These are phyloP conservation scores for Gamsiella multidivaricata DNA, from an alignment of 192 early-diverging fungal genomes.

Conservation along the genomic window DNA sequence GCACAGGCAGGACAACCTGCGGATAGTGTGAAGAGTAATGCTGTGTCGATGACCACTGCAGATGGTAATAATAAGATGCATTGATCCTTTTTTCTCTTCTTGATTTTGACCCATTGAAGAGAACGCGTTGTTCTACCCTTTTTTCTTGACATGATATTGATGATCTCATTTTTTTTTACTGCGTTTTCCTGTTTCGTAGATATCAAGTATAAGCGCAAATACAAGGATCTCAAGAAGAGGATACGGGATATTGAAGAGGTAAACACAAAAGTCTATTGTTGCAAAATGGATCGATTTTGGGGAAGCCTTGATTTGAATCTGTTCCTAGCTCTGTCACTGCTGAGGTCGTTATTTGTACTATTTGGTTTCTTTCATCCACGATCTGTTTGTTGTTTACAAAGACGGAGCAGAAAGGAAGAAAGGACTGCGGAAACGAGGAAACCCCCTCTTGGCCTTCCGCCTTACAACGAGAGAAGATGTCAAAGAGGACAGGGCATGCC, in stretches of 20 bases:
- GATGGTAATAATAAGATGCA: slow-evolving; percentile 1
- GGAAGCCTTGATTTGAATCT: no score
- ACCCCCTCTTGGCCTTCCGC: no score
- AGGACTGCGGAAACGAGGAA: no score
- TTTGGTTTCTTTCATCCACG: not conserved
- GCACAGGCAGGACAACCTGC: no score
- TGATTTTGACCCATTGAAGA: not conserved
- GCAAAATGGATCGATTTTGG: no score
- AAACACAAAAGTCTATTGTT: slow-evolving; percentile 22
- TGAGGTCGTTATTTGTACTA: no score
- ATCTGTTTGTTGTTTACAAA: not conserved
- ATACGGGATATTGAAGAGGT: slow-evolving; percentile 64
- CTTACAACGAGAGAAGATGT: no score
- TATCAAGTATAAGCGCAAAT: slow-evolving; percentile 57
- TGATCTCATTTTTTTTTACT: not conserved
- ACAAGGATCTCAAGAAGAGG: slow-evolving; percentile 60
- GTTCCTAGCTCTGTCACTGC: no score
- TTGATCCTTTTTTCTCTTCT: not conserved
- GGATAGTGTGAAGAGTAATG: not conserved
- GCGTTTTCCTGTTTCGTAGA: slow-evolving; percentile 12
- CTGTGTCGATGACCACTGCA: not conserved
- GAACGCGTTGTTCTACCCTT: not conserved
- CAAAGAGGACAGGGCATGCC: not conserved
- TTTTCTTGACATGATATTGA: no score
- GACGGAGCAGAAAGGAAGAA: not conserved